Evolutionary conservation across 2,329 filamentous ascomycete genomes (phyloP).

Genomic region (Macrophomina pseudophaseolina): DNA sequence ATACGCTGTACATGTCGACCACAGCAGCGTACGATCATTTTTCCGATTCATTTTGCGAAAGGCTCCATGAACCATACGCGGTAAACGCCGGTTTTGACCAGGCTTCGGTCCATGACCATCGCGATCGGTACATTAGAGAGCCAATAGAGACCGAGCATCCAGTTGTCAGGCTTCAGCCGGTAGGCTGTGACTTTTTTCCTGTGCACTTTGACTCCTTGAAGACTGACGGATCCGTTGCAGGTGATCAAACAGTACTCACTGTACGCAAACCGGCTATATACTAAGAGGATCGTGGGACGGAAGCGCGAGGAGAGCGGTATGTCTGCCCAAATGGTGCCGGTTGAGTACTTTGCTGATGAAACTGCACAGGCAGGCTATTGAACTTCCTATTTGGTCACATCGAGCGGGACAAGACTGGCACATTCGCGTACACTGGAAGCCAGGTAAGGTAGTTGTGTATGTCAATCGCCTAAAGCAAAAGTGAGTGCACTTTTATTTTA

Average conservation of each 20-base stretch:
- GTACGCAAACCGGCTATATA: slow-evolving; percentile 29
- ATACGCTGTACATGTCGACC: slow-evolving; percentile 15
- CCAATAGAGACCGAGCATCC: slow-evolving; percentile 27
- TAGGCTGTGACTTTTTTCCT: neutral
- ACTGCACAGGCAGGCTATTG: slow-evolving; percentile 11
- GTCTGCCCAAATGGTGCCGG: neutral
- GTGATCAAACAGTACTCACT: slow-evolving; percentile 29
- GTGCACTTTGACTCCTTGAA: no score
- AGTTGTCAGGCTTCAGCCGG: slow-evolving; percentile 29
- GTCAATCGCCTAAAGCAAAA: slow-evolving; percentile 25
- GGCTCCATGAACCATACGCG: slow-evolving; percentile 28
- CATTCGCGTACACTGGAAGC: slow-evolving; percentile 22
- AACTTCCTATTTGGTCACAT: slow-evolving; percentile 28
- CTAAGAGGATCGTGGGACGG: slow-evolving; percentile 29
- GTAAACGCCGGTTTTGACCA: slow-evolving; percentile 28
- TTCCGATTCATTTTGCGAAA: slow-evolving; percentile 26
- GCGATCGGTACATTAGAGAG: slow-evolving; percentile 21
- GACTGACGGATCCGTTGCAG: neutral
- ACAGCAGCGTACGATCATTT: slow-evolving; percentile 20
- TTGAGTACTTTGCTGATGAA: neutral
- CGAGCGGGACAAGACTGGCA: slow-evolving; percentile 24
- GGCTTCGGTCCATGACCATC: slow-evolving; percentile 23
- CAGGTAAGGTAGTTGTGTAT: slow-evolving; percentile 26
- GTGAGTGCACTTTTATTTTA: neutral
- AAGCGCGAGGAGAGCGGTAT: slow-evolving; percentile 28